A percentile compares a stretch with the other conserved stretches of the same genome.
phyloP scores from a whole-genome alignment of 2,329 filamentous ascomycete species.

The Nannizziopsis arthrosporioides region DNA sequence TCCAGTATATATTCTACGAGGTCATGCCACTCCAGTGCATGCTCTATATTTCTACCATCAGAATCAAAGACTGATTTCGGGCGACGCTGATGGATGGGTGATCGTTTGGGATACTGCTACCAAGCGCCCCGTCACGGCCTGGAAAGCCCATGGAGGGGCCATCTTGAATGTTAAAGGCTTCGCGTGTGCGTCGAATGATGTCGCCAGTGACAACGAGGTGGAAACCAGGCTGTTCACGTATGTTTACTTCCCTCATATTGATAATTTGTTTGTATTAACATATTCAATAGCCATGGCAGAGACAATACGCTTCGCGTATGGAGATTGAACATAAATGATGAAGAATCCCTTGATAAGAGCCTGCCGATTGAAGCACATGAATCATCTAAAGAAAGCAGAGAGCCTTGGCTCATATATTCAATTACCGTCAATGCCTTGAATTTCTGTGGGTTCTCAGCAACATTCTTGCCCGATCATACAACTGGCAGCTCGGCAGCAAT shows the following conservation, averaged over 20 bases:
- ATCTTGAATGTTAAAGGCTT: slow-evolving; percentile 65
- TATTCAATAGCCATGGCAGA: slow-evolving; percentile 62
- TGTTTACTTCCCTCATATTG: slow-evolving; percentile 26
- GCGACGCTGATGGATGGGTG: slow-evolving; percentile 81
- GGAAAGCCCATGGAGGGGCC: slow-evolving; percentile 69
- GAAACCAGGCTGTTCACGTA: slow-evolving; percentile 71
- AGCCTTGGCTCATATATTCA: slow-evolving; percentile 77
- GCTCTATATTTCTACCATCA: slow-evolving; percentile 57
- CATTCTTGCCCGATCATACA: slow-evolving; percentile 27
- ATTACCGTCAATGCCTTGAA: slow-evolving; percentile 87
- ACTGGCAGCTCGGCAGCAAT: too few relatives aligned
- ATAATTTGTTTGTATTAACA: slow-evolving; percentile 6
- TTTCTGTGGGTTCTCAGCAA: slow-evolving; percentile 73
- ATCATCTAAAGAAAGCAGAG: slow-evolving; percentile 34
- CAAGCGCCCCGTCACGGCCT: slow-evolving; percentile 70
- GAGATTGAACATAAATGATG: slow-evolving; percentile 58
- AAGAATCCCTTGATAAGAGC: slow-evolving; percentile 45
- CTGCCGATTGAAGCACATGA: slow-evolving; percentile 57
- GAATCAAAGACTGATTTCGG: slow-evolving; percentile 70
- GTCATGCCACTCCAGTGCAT: slow-evolving; percentile 72
- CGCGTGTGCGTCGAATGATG: slow-evolving; percentile 31
- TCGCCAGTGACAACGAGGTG: not conserved
- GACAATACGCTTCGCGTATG: slow-evolving; percentile 81
- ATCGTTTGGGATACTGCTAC: slow-evolving; percentile 74
- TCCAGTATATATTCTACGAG: slow-evolving; percentile 64